A percentile compares a stretch with the other conserved stretches of the same genome.
Conservation (phyloP, 441 rosid genomes). For the Pelargonium hybrid region DNA sequence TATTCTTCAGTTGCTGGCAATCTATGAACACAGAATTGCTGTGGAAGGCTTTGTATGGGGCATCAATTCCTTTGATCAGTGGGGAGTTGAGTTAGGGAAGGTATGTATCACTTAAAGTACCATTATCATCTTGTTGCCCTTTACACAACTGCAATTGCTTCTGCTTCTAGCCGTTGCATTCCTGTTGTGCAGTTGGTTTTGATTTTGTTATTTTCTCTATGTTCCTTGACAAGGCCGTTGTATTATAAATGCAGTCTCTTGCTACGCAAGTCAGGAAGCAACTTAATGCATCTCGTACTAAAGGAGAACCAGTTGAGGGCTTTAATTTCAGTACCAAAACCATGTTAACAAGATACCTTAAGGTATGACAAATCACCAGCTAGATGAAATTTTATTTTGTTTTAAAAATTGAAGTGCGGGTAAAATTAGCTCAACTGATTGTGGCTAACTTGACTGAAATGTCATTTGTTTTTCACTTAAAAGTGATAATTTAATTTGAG, state of each 20-base stretch:
- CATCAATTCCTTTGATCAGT: slow-evolving; percentile 91
- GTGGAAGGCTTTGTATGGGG: slow-evolving; percentile 94
- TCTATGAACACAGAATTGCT: slow-evolving; percentile 88
- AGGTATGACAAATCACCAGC: slow-evolving; percentile 37
- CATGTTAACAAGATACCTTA: slow-evolving; percentile 52
- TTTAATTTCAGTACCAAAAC: slow-evolving; percentile 74
- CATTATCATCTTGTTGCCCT: neutral
- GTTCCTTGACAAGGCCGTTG: slow-evolving; percentile 2
- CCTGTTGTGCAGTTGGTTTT: neutral
- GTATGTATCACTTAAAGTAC: slow-evolving; percentile 25
- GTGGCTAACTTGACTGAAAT: neutral
- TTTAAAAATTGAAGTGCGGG: neutral
- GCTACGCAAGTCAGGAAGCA: slow-evolving; percentile 88
- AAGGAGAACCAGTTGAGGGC: slow-evolving; percentile 55
- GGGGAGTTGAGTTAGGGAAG: slow-evolving; percentile 98
- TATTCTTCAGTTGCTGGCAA: slow-evolving; percentile 60
- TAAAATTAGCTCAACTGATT: neutral
- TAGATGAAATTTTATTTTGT: neutral
- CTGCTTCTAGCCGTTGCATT: neutral
- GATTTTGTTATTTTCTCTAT: neutral
- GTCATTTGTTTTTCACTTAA: neutral
- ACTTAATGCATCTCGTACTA: slow-evolving; percentile 63
- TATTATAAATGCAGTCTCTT: slow-evolving; percentile 40
- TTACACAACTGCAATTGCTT: neutral
- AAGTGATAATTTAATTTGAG: neutral